These are phyloP conservation scores for Isochrysis galbana DNA, from an alignment of 78 protist species.

Conservation along the genomic window DNA sequence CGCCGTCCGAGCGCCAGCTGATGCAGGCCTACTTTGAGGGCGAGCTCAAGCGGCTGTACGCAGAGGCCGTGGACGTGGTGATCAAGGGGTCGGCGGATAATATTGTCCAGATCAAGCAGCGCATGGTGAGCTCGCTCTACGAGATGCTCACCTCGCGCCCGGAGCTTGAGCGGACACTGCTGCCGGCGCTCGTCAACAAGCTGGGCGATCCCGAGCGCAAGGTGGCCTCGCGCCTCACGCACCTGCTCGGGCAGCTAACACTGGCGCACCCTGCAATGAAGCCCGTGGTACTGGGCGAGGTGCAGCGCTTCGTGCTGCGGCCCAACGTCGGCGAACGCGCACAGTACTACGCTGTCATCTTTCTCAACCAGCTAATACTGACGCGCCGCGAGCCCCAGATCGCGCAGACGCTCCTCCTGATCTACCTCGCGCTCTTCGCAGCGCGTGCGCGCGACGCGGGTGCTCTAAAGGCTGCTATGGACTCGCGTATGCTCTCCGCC, in stretches of 20 bases:
- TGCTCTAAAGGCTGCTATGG: too few relatives aligned
- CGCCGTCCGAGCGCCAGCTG: not conserved
- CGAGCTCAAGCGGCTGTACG: not conserved
- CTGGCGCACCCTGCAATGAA: not conserved
- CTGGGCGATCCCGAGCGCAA: conserved; percentile 1
- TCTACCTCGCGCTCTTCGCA: too few relatives aligned
- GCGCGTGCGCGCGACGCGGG: too few relatives aligned
- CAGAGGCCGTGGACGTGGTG: not conserved
- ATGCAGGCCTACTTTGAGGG: not conserved
- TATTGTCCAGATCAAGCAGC: not conserved
- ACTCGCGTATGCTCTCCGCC: too few relatives aligned
- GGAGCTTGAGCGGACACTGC: not conserved
- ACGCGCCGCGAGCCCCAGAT: too few relatives aligned
- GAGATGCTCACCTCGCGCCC: not conserved
- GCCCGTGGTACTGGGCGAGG: conserved; percentile 1
- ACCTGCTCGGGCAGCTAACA: conserved; percentile 6
- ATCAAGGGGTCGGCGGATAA: not conserved
- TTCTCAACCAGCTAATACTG: too few relatives aligned
- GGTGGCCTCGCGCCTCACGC: not conserved
- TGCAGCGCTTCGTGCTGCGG: too few relatives aligned
- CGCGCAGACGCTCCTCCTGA: too few relatives aligned
- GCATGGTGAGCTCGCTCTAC: not conserved
- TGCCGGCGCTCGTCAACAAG: not conserved
- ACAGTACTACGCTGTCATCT: too few relatives aligned
- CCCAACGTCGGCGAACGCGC: too few relatives aligned